These are phyloP conservation scores for Cystobasidium tubakii DNA, from an alignment of 768 basidiomycete species.

Conservation along the genomic window DNA sequence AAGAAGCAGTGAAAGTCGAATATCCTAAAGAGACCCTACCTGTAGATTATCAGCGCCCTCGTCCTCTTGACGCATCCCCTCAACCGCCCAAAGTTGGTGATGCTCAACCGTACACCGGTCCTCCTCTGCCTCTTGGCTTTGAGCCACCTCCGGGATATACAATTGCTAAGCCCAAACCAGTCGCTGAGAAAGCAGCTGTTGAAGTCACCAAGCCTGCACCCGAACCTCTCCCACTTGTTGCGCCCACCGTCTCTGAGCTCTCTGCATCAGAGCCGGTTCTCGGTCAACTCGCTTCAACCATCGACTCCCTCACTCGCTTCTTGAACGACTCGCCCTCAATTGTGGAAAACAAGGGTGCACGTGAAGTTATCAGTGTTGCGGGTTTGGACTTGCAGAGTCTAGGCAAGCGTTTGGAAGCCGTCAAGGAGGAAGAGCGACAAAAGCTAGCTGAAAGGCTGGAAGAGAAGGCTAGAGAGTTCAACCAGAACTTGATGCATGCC, in stretches of 20 bases:
- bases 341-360: conserved; percentile 62
- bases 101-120: conserved; percentile 58
- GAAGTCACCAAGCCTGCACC: conserved; percentile 37
- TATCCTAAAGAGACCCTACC: conserved; percentile 38
- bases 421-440: conserved; percentile 70
- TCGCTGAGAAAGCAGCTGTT: conserved; percentile 47
- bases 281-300: conserved; percentile 80
- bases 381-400: conserved; percentile 73
- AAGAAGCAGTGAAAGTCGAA: conserved; percentile 21
- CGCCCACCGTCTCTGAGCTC: conserved; percentile 69
- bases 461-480: conserved; percentile 78
- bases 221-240: conserved; percentile 65
- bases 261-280: conserved; percentile 81
- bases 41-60: conserved; percentile 47
- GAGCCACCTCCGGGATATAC: conserved; percentile 87
- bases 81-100: conserved; percentile 46
- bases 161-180: conserved; percentile 56
- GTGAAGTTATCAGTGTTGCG: conserved; percentile 70
- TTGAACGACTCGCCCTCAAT: conserved; percentile 54
- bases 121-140: conserved; percentile 77
- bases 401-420: conserved; percentile 66
- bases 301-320: conserved; percentile 82
- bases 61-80: conserved; percentile 48
- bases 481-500: conserved; percentile 67
- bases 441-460: conserved; percentile 65